phyloP scores from a whole-genome alignment of 192 early-diverging fungal genomes.

The Jimgerdemannia flammicorona region DNA sequence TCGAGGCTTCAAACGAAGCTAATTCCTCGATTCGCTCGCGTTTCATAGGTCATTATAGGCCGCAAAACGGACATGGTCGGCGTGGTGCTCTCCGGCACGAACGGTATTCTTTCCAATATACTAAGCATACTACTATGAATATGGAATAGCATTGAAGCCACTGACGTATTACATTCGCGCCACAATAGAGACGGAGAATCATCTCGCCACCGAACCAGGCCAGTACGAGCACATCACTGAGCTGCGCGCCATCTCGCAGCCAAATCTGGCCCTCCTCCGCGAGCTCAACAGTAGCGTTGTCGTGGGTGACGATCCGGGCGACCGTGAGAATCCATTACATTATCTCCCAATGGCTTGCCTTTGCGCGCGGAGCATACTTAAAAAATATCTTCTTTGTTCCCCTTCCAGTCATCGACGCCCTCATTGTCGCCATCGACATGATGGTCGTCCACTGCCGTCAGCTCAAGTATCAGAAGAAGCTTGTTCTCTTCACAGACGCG shows the following conservation, averaged over 20 bases:
- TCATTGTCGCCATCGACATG: slow-evolving; percentile 55
- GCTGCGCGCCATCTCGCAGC: slow-evolving; percentile 25
- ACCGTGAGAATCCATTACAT: slow-evolving; percentile 36
- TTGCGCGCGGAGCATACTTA: background rate
- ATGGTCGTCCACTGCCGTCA: slow-evolving; percentile 50
- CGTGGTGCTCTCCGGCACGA: slow-evolving; percentile 52
- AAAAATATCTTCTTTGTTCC: background rate
- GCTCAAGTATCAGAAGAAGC: slow-evolving; percentile 63
- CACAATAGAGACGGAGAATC: slow-evolving; percentile 48
- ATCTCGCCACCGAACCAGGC: slow-evolving; percentile 34
- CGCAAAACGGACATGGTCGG: slow-evolving; percentile 64
- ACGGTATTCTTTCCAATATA: slow-evolving; percentile 31
- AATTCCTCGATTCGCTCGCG: background rate
- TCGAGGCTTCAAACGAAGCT: too few species aligned
- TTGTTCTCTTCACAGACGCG: slow-evolving; percentile 64
- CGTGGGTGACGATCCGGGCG: slow-evolving; percentile 40
- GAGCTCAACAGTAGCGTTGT: slow-evolving; percentile 38
- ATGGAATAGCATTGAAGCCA: background rate
- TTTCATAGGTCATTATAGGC: slow-evolving; percentile 50
- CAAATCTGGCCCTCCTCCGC: slow-evolving; percentile 45
- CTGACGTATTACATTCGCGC: background rate
- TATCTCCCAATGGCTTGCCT: background rate
- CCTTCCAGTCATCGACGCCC: slow-evolving; percentile 55
- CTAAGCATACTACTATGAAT: background rate
- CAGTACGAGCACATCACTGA: slow-evolving; percentile 38